Evolutionary conservation across 768 basidiomycete genomes (phyloP), one percentile per base, ranked within the genome.

Genomic region (Pleurotus citrinopileatus): DNA sequence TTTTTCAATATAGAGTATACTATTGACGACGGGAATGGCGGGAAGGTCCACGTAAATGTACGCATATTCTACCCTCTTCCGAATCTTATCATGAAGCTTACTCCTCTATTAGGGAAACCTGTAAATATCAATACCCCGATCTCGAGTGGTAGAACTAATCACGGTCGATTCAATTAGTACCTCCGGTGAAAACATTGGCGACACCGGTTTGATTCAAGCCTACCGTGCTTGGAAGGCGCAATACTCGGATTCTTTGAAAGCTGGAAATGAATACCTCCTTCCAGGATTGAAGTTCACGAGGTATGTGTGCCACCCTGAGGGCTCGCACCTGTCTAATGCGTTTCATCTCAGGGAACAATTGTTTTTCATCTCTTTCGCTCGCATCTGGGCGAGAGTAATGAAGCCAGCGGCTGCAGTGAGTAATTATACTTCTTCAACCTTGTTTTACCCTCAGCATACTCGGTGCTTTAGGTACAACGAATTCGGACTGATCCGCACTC

Each of bases 221-320:
- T 96, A 84, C 67, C 80, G 89, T 9, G 97, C 97, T 15, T 99
- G 97, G 97, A 86, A 91, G 66, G 76, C 77, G 13, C 89, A 92
- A 55, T 88, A 77, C 62, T 67, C 81, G 44, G 69, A 73, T n/a
- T 85, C 87, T 1, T 70, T 77, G 51, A 65, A 77, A 44, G 76
- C 70, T 7, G 85, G 83, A 0, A 75, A 76, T 28, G 89, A 94
- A 63, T 86, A 83, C 61, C 68, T 89, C 19, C 80, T 98, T 13
- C 94, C 94, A 9, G 94, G 94, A 15, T 68, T 98, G 56, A 72
- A 80, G 45, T 89, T 78, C 62, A 88, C 89, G 1, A 80, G 86
- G 89, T 84, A 48, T 44, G 74, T 55, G 13, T 25, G 6, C 8
- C 13, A 9, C 23, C 36, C 26, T 13, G n/a, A n/a, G n/a, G 25